phyloP scores from a whole-genome alignment of 129 eudicot species.

The Ambrosia trifida region DNA sequence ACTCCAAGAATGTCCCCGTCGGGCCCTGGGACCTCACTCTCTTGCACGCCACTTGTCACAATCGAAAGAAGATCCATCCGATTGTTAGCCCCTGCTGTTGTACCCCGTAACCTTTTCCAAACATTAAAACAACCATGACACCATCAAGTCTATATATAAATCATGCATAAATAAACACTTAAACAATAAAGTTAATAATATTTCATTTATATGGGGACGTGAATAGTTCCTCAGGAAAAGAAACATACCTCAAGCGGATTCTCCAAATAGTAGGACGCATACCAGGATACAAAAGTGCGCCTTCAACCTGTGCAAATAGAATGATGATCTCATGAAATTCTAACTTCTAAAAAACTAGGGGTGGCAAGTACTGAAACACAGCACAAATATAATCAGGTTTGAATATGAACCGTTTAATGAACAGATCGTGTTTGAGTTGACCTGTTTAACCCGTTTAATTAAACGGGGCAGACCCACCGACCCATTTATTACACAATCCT shows the following conservation, averaged over 20 bases:
- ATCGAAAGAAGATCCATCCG: slow-evolving; percentile 90
- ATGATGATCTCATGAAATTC: slow-evolving; percentile 10
- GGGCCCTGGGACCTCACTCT: slow-evolving; percentile 60
- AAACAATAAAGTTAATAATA: not conserved
- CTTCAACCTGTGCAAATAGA: slow-evolving; percentile 80
- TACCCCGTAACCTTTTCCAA: slow-evolving; percentile 77
- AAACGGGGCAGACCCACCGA: no score
- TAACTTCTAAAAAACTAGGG: not conserved
- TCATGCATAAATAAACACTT: slow-evolving; percentile 13
- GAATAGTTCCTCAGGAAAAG: slow-evolving; percentile 1
- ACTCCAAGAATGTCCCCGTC: slow-evolving; percentile 83
- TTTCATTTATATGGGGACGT: not conserved
- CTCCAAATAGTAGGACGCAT: slow-evolving; percentile 91
- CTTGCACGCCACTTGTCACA: slow-evolving; percentile 86
- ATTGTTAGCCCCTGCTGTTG: slow-evolving; percentile 81
- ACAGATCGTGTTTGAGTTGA: no score
- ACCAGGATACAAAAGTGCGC: slow-evolving; percentile 94
- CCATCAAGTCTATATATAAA: not conserved
- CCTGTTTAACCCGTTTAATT: no score
- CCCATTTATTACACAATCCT: no score
- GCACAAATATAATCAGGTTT: no score
- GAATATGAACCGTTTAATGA: no score
- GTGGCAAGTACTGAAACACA: no score
- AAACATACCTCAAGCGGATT: slow-evolving; percentile 80
- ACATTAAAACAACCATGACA: slow-evolving; percentile 11